phyloP scores from a whole-genome alignment of 2,329 filamentous ascomycete genomes.

The Calonectria crousiana region DNA sequence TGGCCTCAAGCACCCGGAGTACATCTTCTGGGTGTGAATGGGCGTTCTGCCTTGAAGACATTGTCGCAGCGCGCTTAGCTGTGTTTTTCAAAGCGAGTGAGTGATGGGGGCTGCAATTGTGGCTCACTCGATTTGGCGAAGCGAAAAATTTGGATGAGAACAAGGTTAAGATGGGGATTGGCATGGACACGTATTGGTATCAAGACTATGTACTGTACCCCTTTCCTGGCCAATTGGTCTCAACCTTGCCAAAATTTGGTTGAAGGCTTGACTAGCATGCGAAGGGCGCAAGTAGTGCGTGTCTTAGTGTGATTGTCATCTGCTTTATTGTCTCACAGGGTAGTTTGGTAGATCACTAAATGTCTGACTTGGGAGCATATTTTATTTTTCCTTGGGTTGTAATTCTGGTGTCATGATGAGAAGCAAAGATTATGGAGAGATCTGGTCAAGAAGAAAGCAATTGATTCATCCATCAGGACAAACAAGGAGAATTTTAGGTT shows the following conservation, averaged over 20 bases:
- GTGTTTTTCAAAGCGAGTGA: not conserved
- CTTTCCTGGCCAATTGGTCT: not conserved
- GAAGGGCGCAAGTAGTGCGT: not conserved
- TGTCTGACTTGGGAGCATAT: not conserved
- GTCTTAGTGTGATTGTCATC: not conserved
- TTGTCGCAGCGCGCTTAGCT: not conserved
- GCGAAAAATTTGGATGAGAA: not conserved
- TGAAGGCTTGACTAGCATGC: not conserved
- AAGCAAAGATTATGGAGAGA: not conserved
- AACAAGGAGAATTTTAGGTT: not conserved
- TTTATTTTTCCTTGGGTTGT: not conserved
- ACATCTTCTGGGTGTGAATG: not conserved
- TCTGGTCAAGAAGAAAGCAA: not conserved
- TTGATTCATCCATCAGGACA: not conserved
- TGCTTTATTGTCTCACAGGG: not conserved
- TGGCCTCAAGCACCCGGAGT: not conserved
- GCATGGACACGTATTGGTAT: not conserved
- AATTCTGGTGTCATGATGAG: not conserved
- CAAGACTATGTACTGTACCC: not conserved
- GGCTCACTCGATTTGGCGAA: not conserved
- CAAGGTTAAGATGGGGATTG: not conserved
- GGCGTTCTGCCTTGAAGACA: not conserved
- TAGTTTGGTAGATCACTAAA: not conserved
- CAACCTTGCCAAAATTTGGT: not conserved
- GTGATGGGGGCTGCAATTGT: not conserved